These are phyloP conservation scores for Solanum sparsipilum DNA, from an alignment of 257 asterid species.

Conservation along the genomic window DNA sequence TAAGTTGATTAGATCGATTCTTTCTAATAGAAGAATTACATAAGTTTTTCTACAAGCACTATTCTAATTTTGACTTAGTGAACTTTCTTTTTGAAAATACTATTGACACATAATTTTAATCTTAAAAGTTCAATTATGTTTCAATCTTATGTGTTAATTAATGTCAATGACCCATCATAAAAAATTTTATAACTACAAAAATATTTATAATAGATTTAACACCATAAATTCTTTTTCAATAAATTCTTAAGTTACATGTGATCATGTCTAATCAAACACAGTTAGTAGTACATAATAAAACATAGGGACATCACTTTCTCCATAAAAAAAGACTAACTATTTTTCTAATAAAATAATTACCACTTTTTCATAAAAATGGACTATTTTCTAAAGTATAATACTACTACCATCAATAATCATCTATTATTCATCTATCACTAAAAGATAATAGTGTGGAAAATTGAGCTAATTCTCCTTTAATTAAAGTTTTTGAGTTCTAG, in stretches of 20 bases:
- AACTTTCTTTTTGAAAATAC: too few species aligned
- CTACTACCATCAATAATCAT: neutral
- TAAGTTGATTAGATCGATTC: neutral
- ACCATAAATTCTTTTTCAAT: neutral
- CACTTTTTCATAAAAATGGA: neutral
- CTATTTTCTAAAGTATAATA: neutral
- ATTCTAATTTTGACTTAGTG: too few species aligned
- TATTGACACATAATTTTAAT: too few species aligned
- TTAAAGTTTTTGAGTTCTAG: too few species aligned
- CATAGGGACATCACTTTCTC: constrained; percentile 3
- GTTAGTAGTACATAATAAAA: neutral
- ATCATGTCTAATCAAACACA: neutral
- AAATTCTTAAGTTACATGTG: neutral
- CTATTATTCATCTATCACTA: neutral
- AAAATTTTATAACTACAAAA: neutral
- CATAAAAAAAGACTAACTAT: neutral
- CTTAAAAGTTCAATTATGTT: too few species aligned
- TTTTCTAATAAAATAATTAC: neutral
- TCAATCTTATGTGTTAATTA: neutral
- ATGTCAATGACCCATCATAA: neutral
- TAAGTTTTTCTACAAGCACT: too few species aligned
- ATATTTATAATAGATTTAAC: neutral
- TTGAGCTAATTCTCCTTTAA: neutral
- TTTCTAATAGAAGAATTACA: too few species aligned
- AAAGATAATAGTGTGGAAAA: neutral